Evolutionary conservation across 208 protist genomes (phyloP), one percentile per base, ranked within the genome.

Genomic region (Leishmania gerbilli): DNA sequence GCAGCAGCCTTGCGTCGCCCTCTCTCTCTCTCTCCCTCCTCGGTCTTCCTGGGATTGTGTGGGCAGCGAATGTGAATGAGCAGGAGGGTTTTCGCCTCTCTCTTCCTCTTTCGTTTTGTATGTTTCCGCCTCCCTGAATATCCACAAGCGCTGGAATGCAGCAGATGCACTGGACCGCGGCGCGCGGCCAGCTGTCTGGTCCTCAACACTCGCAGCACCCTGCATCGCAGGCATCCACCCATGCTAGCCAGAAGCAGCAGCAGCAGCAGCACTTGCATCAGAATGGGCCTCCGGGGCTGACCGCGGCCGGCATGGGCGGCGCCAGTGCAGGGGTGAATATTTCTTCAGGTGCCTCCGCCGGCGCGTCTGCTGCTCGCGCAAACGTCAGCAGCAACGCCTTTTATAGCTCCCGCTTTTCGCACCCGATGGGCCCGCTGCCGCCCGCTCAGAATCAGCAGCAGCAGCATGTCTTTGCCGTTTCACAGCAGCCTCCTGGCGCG

Each of bases 151-250:
- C 4, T 13, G 11, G 5, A 55, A 86, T 86, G 82, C 82, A 86
- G 74, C 82, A 86, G 67, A 51, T 82, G 71, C 82, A 86, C 67
- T 86, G 82, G 82, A 86, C 78, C 4, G 60, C 82, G 62, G 79
- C 71, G 67, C 72, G 82, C 47, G 82, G 82, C 21, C 72, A 82
- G 56, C 67, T 76, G 3, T 31, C 82, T 9, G 74, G 27, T 5
- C 65, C 60, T 53, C 74, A 77, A 37, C 53, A 45, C 34, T 67
- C 74, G 24, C 74, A 51, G 5, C 21, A 58, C 3, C 67, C 68
- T 24, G 24, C 49, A 62, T 53, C 67, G 34, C 77, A 74, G 13
- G 24, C 56, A 49, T 31, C 69, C 24, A 49, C 69, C 7, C 68
- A 76, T 5, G n/a, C 34, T 42, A 71, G 31, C 21, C 64, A 80